A percentile compares a stretch with the other conserved stretches of the same genome.
Evolutionary conservation across 208 protist genomes (phyloP).

Genomic region (Trichomonas gallinae): DNA sequence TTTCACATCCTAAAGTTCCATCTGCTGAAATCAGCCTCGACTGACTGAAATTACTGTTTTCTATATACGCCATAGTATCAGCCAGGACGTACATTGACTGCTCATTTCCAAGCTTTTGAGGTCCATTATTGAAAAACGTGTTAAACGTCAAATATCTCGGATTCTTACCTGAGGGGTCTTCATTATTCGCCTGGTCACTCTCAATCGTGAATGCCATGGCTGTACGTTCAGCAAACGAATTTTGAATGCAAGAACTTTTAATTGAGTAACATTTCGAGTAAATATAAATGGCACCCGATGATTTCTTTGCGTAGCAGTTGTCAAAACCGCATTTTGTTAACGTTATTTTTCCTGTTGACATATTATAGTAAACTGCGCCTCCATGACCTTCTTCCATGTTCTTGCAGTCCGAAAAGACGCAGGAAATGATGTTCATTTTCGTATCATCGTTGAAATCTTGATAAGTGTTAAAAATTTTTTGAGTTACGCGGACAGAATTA

Average conservation of each 20-base stretch:
- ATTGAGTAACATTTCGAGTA: not conserved
- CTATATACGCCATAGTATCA: not conserved
- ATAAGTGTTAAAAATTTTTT: not conserved
- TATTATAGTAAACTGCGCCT: not conserved
- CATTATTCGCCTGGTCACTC: not conserved
- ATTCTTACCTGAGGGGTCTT: not conserved
- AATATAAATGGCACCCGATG: not conserved
- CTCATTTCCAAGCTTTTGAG: not conserved
- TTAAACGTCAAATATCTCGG: not conserved
- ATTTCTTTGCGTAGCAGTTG: not conserved
- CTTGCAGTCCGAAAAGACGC: not conserved
- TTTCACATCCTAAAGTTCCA: not conserved
- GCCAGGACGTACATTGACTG: not conserved
- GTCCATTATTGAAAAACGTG: not conserved
- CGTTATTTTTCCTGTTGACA: not conserved
- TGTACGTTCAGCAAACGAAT: not conserved
- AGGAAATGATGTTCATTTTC: not conserved
- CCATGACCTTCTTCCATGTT: not conserved
- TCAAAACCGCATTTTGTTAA: not conserved
- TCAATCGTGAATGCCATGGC: not conserved
- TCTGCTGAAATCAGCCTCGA: not conserved
- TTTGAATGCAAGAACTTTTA: not conserved
- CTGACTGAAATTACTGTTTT: not conserved
- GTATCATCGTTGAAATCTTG: not conserved
- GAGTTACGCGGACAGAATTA: not conserved